Evolutionary conservation across 2,329 filamentous ascomycete species (phyloP).

Genomic region (Verruconis gallopava): DNA sequence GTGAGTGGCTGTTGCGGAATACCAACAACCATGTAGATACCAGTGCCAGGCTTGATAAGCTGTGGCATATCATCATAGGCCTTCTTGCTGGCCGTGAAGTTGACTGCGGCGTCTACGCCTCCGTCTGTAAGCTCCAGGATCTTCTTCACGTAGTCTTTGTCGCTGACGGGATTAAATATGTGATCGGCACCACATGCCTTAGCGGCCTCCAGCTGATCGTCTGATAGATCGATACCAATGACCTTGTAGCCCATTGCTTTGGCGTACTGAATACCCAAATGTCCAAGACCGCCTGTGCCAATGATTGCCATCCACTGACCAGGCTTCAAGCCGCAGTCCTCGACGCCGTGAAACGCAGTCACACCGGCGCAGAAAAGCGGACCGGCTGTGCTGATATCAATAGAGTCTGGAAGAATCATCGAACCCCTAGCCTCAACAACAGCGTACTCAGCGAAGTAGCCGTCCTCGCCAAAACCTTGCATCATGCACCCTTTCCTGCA

Average conservation of each 20-base stretch:
- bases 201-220: conserved; percentile 28
- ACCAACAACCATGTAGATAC: conserved; percentile 23
- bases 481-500: conserved; percentile 8
- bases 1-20: conserved; percentile 20
- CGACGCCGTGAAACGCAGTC: conserved; percentile 24
- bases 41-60: conserved; percentile 19
- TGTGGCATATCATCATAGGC: conserved; percentile 22
- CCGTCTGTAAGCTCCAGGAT: conserved; percentile 25
- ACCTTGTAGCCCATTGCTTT: conserved; percentile 33
- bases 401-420: conserved; percentile 25
- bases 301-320: conserved; percentile 31
- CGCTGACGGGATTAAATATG: conserved; percentile 23
- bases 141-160: conserved; percentile 27
- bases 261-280: conserved; percentile 31
- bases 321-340: conserved; percentile 19
- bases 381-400: conserved; percentile 24
- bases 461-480: conserved; percentile 21
- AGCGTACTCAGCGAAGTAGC: conserved; percentile 37
- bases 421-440: conserved; percentile 34
- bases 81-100: conserved; percentile 27
- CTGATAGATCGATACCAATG: conserved; percentile 33
- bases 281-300: conserved; percentile 22
- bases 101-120: conserved; percentile 29
- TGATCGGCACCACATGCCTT: conserved; percentile 27
- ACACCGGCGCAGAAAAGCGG: conserved; percentile 40